Evolutionary conservation across 2,329 filamentous ascomycete genomes (phyloP).

Genomic region (Phyllosticta citribraziliensis): DNA sequence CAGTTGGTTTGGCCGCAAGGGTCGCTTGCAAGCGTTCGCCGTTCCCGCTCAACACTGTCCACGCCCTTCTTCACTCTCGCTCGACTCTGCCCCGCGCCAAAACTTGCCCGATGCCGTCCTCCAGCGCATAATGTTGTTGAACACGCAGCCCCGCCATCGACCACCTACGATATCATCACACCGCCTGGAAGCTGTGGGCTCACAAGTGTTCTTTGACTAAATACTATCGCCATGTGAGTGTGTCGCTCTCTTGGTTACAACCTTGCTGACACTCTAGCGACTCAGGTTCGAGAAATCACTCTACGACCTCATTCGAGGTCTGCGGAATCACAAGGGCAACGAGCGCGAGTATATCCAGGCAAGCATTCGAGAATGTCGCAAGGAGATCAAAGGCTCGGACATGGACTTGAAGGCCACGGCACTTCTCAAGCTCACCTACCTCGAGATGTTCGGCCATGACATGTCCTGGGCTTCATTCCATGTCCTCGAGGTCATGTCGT

Average conservation of each 20-base stretch:
- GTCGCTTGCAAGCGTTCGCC: background rate
- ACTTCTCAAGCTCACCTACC: constrained; percentile 87
- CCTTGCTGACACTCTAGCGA: background rate
- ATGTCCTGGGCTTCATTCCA: constrained; percentile 99
- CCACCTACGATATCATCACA: background rate
- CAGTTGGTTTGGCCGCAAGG: background rate
- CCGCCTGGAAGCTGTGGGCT: background rate
- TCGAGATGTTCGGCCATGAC: constrained; percentile 98
- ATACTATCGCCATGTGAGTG: background rate
- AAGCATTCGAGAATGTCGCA: constrained; percentile 87
- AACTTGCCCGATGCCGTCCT: background rate
- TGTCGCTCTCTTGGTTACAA: background rate
- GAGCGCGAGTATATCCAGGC: constrained; percentile 94
- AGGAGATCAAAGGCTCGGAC: constrained; percentile 85
- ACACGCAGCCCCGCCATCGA: background rate
- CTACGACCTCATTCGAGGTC: constrained; percentile 93
- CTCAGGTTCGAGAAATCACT: constrained; percentile 96
- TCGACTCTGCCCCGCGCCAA: background rate
- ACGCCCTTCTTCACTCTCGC: background rate
- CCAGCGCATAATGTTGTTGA: background rate
- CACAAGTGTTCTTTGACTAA: background rate
- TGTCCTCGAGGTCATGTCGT: constrained; percentile 98
- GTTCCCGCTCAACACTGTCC: background rate
- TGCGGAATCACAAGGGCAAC: constrained; percentile 89
- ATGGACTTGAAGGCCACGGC: constrained; percentile 97